Evolutionary conservation across 345 rosid genomes (phyloP).

Genomic region (Anastatica hierochuntica): DNA sequence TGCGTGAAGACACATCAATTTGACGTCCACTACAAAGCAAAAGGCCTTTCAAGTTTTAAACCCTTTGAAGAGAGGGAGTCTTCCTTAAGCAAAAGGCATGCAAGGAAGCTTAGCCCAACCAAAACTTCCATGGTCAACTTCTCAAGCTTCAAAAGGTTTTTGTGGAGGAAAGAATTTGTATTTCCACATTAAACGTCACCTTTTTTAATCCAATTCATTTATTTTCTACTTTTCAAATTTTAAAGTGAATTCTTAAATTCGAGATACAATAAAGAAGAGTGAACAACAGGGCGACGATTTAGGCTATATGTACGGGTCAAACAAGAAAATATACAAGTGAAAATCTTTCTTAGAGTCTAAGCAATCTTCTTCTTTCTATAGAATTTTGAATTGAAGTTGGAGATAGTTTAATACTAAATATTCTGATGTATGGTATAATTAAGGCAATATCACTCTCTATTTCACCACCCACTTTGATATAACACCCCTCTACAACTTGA

Average conservation of each 20-base stretch:
- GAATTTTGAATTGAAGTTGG: background rate
- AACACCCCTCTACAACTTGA: too few species aligned
- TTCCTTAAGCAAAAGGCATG: too few species aligned
- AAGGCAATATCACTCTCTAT: too few species aligned
- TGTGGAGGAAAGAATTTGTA: too few species aligned
- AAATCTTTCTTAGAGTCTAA: constrained; percentile 43
- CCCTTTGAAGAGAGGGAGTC: too few species aligned
- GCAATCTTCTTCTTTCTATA: constrained; percentile 31
- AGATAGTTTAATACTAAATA: background rate
- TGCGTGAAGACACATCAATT: too few species aligned
- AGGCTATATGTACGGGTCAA: constrained; percentile 78
- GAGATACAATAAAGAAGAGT: constrained; percentile 27
- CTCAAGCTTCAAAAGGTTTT: background rate
- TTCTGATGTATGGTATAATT: background rate
- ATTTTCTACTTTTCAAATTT: background rate
- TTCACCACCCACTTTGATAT: too few species aligned
- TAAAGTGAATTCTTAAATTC: background rate
- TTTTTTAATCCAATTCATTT: background rate
- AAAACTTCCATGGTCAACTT: too few species aligned
- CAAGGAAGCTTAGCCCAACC: too few species aligned
- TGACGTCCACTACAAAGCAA: too few species aligned
- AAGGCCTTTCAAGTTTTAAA: too few species aligned
- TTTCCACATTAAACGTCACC: too few species aligned
- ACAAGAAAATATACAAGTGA: constrained; percentile 44
- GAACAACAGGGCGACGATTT: constrained; percentile 44